Conservation (phyloP, 768 basidiomycete genomes). For the Hirschioporus abietinus region DNA sequence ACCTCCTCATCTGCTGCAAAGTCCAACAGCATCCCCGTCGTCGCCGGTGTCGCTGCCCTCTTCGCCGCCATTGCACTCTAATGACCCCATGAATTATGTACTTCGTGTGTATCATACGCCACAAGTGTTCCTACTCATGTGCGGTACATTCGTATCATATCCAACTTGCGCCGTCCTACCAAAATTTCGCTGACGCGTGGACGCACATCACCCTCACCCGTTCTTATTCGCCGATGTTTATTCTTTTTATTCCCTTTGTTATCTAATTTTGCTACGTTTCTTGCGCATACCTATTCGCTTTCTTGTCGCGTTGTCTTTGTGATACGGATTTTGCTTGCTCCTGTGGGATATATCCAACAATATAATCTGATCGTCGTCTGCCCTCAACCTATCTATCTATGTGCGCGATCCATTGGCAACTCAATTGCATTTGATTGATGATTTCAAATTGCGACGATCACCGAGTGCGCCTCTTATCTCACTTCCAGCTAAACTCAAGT, state of each 20-base stretch:
- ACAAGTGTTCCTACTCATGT: too few relatives aligned
- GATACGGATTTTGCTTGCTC: too few relatives aligned
- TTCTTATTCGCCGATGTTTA: slow-evolving; percentile 16
- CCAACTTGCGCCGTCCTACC: slow-evolving; percentile 19
- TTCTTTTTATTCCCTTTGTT: slow-evolving; percentile 16
- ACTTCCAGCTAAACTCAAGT: too few relatives aligned
- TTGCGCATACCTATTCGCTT: not conserved
- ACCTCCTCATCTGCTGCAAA: slow-evolving; percentile 28
- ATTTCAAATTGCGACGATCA: too few relatives aligned
- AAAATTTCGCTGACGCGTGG: slow-evolving; percentile 50
- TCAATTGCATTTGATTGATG: too few relatives aligned
- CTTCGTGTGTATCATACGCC: too few relatives aligned
- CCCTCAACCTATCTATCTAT: too few relatives aligned
- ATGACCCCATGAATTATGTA: slow-evolving; percentile 17
- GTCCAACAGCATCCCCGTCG: slow-evolving; percentile 36
- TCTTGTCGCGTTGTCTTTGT: not conserved
- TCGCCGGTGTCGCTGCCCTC: slow-evolving; percentile 39
- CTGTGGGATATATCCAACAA: too few relatives aligned
- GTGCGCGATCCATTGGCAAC: too few relatives aligned
- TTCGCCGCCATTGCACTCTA: slow-evolving; percentile 42
- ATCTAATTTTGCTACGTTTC: slow-evolving; percentile 18
- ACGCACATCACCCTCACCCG: slow-evolving; percentile 31
- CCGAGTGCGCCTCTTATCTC: too few relatives aligned
- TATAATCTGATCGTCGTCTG: too few relatives aligned
- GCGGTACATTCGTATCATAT: not conserved